Evolutionary conservation across 1,139 yeast genomes (phyloP), one percentile per base, ranked within the genome.

Genomic region (Saccharomyces hybrid): DNA sequence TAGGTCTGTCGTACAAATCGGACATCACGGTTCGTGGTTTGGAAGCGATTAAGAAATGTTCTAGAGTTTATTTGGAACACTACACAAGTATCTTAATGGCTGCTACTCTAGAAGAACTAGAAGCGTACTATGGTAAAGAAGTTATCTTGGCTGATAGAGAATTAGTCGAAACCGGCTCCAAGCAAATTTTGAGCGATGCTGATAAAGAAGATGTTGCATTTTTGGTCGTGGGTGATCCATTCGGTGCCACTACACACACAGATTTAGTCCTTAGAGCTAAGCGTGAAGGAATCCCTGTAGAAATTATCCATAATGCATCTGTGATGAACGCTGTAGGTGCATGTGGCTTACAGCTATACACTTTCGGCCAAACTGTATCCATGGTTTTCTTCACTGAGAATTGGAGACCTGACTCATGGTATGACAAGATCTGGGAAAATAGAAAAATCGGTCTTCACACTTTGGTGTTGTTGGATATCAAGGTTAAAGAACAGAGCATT

Each of bases 251-350:
- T 4, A 93, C 99, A 0, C 99, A 93, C 71, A 89, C 97, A 0
- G 99, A 93, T 73, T 78, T 93, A 60, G 89, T 90, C 46, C 80
- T 93, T 56, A 78, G 99, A 64, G 98, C 98, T 38, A 80, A 96
- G 62, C 96, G 88, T 70, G 76, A 84, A 59, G 82, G 82, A 1
- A 88, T 93, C 65, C 75, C 79, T 55, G 89, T 88, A 48, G 95
- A 88, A 66, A 81, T 88, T 51, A 82, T 93, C 56, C 99, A 93
- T 73, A 93, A 93, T 71, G 99, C 99, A 2, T 88, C 96, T 26
- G 95, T 93, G 23, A 90, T 93, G 97, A 93, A 93, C 68, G 99
- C 99, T 0, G 96, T 93, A 26, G 99, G 99, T 11, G 96, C 97
- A 1, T 90, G 97, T 74, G 99, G 99, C 26, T 78, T 93, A 60